Conservation (phyloP, 805 yeast genomes). For the Candida dajiaensis region DNA sequence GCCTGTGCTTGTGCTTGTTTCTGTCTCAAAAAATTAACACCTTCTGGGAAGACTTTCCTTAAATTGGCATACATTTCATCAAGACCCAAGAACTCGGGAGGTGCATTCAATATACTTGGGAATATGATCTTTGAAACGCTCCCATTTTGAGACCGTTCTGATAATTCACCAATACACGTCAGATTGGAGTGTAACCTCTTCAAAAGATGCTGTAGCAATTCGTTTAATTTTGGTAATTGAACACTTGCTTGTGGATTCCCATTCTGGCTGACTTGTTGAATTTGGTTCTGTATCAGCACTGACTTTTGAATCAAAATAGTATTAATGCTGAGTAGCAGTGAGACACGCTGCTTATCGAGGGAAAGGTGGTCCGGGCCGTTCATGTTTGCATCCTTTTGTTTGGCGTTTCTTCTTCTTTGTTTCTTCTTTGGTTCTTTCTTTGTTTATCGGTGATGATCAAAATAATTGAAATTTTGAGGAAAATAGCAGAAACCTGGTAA, state of each 20-base stretch:
- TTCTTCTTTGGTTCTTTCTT: too few species aligned
- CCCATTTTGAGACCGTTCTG: conserved; percentile 19
- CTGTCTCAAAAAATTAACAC: conserved; percentile 14
- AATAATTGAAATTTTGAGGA: too few species aligned
- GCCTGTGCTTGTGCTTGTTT: conserved; percentile 11
- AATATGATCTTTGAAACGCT: conserved; percentile 4
- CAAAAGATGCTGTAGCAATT: conserved; percentile 19
- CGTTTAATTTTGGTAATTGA: conserved; percentile 12
- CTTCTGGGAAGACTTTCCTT: conserved; percentile 24
- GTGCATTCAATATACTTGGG: conserved; percentile 21
- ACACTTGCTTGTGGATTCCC: conserved; percentile 4
- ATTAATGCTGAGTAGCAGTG: conserved; percentile 20
- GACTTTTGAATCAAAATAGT: conserved; percentile 22
- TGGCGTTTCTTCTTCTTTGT: too few species aligned
- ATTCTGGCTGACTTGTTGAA: conserved; percentile 10
- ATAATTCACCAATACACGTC: conserved; percentile 25
- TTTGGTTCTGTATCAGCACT: conserved; percentile 19
- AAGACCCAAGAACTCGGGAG: conserved; percentile 21
- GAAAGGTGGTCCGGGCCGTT: conserved; percentile 7
- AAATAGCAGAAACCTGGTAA: too few species aligned
- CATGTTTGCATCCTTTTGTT: too few species aligned
- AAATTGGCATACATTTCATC: conserved; percentile 19
- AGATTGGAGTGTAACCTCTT: conserved; percentile 24
- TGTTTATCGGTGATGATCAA: too few species aligned
- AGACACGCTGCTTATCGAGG: conserved; percentile 21